Percentiles rank a stretch among this genome's conserved stretches.
phyloP scores from a whole-genome alignment of 1,284 basidiomycete species.

The Pascua guehoae region DNA sequence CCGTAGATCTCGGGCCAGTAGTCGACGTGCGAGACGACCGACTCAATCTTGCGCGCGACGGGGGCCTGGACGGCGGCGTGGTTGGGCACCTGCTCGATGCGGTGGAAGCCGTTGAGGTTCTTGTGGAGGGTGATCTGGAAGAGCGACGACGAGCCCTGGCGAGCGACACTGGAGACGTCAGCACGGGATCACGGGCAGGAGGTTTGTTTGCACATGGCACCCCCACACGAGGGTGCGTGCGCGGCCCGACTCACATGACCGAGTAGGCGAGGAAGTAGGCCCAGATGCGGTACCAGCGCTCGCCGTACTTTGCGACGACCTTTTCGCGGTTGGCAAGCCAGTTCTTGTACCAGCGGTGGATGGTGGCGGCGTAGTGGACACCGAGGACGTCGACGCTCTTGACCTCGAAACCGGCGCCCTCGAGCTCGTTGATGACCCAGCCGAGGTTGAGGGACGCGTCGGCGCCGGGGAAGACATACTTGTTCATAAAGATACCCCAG shows the following conservation, averaged over 20 bases:
- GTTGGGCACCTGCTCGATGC: constrained; percentile 69
- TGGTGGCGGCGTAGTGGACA: constrained; percentile 94
- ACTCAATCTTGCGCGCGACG: constrained; percentile 9
- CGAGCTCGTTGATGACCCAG: constrained; percentile 82
- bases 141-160: constrained; percentile 80
- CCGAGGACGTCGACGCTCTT: constrained; percentile 94
- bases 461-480: constrained; percentile 96
- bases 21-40: constrained; percentile 34
- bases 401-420: constrained; percentile 91
- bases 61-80: constrained; percentile 53
- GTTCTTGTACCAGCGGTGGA: constrained; percentile 93
- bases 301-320: constrained; percentile 84
- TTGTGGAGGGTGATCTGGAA: constrained; percentile 97
- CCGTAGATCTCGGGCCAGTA: constrained; percentile 30
- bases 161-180: constrained; percentile 36
- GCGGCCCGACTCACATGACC: constrained; percentile 3
- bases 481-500: constrained; percentile 86
- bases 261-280: constrained; percentile 84
- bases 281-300: constrained; percentile 85
- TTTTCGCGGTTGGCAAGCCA: constrained; percentile 87
- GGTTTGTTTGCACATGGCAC: background rate
- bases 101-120: constrained; percentile 91
- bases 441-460: constrained; percentile 92
- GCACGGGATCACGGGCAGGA: background rate
- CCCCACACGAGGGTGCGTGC: too few relatives aligned